Evolutionary conservation across 495 filamentous ascomycete species (phyloP), one percentile per base, ranked within the genome.

Genomic region (Halenospora varia): DNA sequence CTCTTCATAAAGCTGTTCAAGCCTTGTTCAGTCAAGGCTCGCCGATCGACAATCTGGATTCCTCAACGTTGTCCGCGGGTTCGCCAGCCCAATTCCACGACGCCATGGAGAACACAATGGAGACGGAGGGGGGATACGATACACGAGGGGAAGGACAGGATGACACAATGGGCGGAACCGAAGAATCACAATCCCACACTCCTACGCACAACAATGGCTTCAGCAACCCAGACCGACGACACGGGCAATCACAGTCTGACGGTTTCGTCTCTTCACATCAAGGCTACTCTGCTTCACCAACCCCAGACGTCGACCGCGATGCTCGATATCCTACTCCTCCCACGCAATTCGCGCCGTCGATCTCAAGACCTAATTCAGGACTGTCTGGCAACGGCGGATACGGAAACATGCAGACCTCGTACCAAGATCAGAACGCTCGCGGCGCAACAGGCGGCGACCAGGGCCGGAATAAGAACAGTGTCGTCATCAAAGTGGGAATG

Each of bases 401-500:
- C 71, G 74, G 42, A 65, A 64, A 62, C 53, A 61, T 59, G 56
- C 60, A 60, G 55, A 41, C 55, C 24, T 50, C 62, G 29, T 68
- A 68, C 40, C 53, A 57, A 41, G 65, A 68, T 11, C 64, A 64
- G 45, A 67, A 67, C 42, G n/a, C 61, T 1, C 61, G 64, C 3
- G 48, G 56, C 45, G 54, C 57, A 25, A 39, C 59, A 25, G 50
- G 47, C n/a, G 54, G 23, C 10, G 63, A 60, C 23, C 63, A 70
- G 40, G 65, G 40, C 48, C 60, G 60, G 62, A 73, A 64, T 55
- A 69, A 74, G 65, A 74, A 63, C 62, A 75, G 75, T 70, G 95
- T 98, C 11, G 94, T 98, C 40, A 97, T 98, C 75, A 98, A 98
- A 72, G 94, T 98, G 46, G 94, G 94, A 57, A 98, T 98, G 95